These are phyloP conservation scores for Lanmaoa rubissima DNA, from an alignment of 768 basidiomycete species.

Conservation along the genomic window DNA sequence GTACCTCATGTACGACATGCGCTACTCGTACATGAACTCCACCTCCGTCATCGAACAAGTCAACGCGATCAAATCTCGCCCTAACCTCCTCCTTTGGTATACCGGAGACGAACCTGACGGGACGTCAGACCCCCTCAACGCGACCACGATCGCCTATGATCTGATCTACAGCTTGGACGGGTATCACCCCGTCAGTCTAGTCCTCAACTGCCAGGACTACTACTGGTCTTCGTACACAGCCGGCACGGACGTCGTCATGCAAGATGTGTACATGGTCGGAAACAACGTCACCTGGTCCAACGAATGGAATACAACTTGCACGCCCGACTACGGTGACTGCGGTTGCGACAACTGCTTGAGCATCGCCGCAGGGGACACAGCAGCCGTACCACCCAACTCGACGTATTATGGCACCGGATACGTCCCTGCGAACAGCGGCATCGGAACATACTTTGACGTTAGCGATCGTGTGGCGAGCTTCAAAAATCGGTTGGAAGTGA, in stretches of 20 bases:
- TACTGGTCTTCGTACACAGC: constrained; percentile 55
- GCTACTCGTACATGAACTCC: constrained; percentile 63
- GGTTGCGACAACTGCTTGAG: constrained; percentile 65
- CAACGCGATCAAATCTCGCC: constrained; percentile 59
- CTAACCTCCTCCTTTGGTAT: constrained; percentile 73
- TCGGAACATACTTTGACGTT: constrained; percentile 59
- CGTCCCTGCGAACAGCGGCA: constrained; percentile 31
- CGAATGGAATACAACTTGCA: constrained; percentile 62
- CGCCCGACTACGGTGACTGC: constrained; percentile 65
- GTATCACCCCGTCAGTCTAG: constrained; percentile 66
- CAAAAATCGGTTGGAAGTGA: constrained; percentile 51
- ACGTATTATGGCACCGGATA: constrained; percentile 13
- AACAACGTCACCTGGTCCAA: constrained; percentile 66
- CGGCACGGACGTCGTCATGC: constrained; percentile 70
- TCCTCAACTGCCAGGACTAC: constrained; percentile 66
- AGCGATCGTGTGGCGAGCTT: constrained; percentile 66
- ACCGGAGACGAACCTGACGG: constrained; percentile 77
- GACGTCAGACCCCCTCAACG: constrained; percentile 62
- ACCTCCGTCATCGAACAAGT: constrained; percentile 67
- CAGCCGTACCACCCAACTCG: constrained; percentile 27
- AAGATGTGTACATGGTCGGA: constrained; percentile 50
- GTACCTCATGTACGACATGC: constrained; percentile 86
- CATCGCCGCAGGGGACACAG: constrained; percentile 40
- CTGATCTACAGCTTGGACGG: constrained; percentile 61
- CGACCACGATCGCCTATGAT: constrained; percentile 47